Evolutionary conservation across 2,329 filamentous ascomycete genomes (phyloP).

Genomic region (Coleophoma eucalyptorum): DNA sequence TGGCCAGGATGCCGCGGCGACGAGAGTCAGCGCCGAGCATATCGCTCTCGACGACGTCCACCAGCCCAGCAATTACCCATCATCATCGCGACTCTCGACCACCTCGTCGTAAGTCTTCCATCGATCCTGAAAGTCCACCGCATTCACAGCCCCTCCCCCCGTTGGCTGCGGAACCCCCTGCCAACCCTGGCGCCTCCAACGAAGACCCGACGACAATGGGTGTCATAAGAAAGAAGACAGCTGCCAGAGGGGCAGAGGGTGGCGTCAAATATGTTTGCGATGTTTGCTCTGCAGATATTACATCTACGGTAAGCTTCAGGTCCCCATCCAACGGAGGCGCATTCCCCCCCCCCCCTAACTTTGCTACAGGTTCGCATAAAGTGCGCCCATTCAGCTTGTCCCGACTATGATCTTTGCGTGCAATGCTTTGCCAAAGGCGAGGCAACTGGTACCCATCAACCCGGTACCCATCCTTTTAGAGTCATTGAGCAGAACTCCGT

Average conservation of each 20-base stretch:
- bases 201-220: slow-evolving; percentile 56
- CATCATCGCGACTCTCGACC: too few species aligned
- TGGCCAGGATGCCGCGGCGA: not conserved
- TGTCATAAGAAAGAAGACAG: slow-evolving; percentile 94
- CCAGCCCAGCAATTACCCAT: not conserved
- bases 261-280: slow-evolving; percentile 97
- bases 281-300: slow-evolving; percentile 94
- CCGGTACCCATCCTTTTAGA: slow-evolving; percentile 79
- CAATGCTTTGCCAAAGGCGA: slow-evolving; percentile 87
- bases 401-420: slow-evolving; percentile 95
- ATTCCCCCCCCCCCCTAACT: slow-evolving; percentile 2
- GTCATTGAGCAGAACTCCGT: slow-evolving; percentile 99
- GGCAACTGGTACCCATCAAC: slow-evolving; percentile 78
- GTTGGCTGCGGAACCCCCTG: not conserved
- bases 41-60: not conserved
- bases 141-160: not conserved
- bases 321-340: not conserved
- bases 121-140: too few species aligned
- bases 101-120: too few species aligned
- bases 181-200: not conserved
- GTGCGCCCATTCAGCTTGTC: slow-evolving; percentile 73
- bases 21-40: not conserved
- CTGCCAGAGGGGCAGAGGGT: slow-evolving; percentile 77
- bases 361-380: slow-evolving; percentile 77
- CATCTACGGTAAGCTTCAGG: slow-evolving; percentile 72